Percentiles rank a stretch among this genome's conserved stretches.
These are phyloP conservation scores for Camelina sativa DNA, from an alignment of 345 rosid species.

Conservation along the genomic window DNA sequence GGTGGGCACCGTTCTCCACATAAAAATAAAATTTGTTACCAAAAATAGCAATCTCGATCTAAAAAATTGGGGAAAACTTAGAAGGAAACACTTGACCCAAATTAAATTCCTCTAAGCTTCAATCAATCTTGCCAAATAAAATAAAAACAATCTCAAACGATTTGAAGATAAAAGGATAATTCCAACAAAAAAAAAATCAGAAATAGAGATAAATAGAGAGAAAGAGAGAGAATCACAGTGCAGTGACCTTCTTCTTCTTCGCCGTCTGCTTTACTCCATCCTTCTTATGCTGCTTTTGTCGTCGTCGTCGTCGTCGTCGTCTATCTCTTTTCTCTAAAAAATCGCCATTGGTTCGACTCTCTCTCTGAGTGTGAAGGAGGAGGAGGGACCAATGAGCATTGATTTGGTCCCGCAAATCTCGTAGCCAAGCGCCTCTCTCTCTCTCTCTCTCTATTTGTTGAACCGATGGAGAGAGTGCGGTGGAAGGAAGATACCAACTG, in stretches of 20 bases:
- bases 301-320: constrained; percentile 14
- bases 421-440: constrained; percentile 44
- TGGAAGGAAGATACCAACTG: constrained; percentile 1
- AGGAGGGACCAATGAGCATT: constrained; percentile 42
- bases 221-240: constrained; percentile 26
- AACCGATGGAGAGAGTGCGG: constrained; percentile 23
- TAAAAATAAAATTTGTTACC: not conserved
- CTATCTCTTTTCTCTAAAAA: not conserved
- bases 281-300: constrained; percentile 5
- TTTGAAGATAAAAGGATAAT: not conserved
- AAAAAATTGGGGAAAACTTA: constrained; percentile 38
- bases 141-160: constrained; percentile 29
- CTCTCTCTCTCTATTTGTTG: constrained; percentile 19
- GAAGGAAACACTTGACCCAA: constrained; percentile 1
- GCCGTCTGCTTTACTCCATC: constrained; percentile 18
- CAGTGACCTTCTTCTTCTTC: constrained; percentile 12
- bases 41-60: constrained; percentile 46
- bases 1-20: no score
- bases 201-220: not conserved
- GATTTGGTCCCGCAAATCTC: constrained; percentile 50
- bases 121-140: not conserved
- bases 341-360: not conserved
- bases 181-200: no score
- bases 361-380: not conserved
- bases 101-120: constrained; percentile 18